Evolutionary conservation across 2,329 filamentous ascomycete genomes (phyloP).

Genomic region (Microcyclosporella mali): DNA sequence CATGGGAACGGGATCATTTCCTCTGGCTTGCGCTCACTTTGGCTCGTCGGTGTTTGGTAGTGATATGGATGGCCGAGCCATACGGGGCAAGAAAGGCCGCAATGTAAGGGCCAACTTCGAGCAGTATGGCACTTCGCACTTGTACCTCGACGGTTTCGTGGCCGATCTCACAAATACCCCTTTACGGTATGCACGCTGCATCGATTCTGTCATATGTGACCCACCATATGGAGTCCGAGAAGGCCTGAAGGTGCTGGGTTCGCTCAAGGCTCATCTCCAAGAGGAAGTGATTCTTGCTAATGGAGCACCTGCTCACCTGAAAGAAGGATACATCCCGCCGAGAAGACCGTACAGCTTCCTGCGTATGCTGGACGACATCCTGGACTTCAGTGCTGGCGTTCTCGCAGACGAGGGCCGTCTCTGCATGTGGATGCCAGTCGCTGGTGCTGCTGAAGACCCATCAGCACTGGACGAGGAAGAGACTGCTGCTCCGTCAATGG

Average conservation of each 20-base stretch:
- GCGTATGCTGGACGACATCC: slow-evolving; percentile 82
- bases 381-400: slow-evolving; percentile 70
- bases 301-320: slow-evolving; percentile 64
- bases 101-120: slow-evolving; percentile 67
- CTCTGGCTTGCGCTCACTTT: slow-evolving; percentile 83
- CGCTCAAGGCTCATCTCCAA: slow-evolving; percentile 51
- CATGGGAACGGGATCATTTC: slow-evolving; percentile 89
- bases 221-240: slow-evolving; percentile 94
- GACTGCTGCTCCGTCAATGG: slow-evolving; percentile 2
- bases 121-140: slow-evolving; percentile 65
- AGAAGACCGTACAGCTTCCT: slow-evolving; percentile 90
- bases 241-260: slow-evolving; percentile 79
- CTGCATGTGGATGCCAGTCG: slow-evolving; percentile 96
- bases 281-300: slow-evolving; percentile 58
- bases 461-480: slow-evolving; percentile 38
- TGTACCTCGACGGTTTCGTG: slow-evolving; percentile 72
- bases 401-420: slow-evolving; percentile 74
- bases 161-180: slow-evolving; percentile 86
- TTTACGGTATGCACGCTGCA: slow-evolving; percentile 49
- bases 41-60: slow-evolving; percentile 78
- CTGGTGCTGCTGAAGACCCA: slow-evolving; percentile 41
- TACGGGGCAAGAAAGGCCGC: slow-evolving; percentile 61
- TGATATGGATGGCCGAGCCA: slow-evolving; percentile 87
- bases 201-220: slow-evolving; percentile 92
- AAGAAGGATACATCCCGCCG: slow-evolving; percentile 68